Base-by-base conservation (phyloP, 2,329 filamentous ascomycete genomes). In the Laburnicola sp. region DNA sequence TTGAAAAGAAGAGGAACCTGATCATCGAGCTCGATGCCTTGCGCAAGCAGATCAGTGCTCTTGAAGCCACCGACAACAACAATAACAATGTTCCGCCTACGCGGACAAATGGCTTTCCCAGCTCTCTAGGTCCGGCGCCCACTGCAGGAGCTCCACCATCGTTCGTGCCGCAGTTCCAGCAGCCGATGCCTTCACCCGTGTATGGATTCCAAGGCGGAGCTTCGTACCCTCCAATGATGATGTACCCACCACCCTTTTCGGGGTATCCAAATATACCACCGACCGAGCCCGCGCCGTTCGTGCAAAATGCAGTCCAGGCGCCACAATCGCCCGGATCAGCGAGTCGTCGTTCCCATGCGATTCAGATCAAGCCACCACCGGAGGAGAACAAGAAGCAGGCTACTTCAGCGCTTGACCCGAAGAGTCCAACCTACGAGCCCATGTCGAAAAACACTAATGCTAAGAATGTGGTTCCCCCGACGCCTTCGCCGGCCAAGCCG, bases 361-460 rank as follows among this genome's bases (percentile, higher is more conserved):
- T 75, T 21, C 68, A 72, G 56, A 75, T 75, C 64, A 74, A 74
- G 44, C 64, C 66, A n/a, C 72, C 71, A 5, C 63, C 56, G 8
- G 63, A 64, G 31, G 60, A 66, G 4, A 50, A 45, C 5, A 70
- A 62, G 54, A 64, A 67, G 49, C 60, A 52, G 25, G 16, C 32
- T 8, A 38, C 53, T 7, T 72, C 70, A 9, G 56, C 51, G 21
- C 54, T 75, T n/a, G 66, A 75, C 35, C 73, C 73, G 6, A 71
- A 71, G 57, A 74, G 70, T 27, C 73, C 72, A 6, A 74, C 70
- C 3, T 75, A 74, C 38, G 69, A 74, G 51, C 73, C 73, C 7
- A 51, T 57, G 8, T 45, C 51, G 5, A 67, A 66, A 21, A 40
- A 51, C 4, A 48, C 46, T 25, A 46, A 34, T 10, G 42, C 22